Evolutionary conservation across 495 filamentous ascomycete genomes (phyloP), one percentile per base, ranked within the genome.

Genomic region (Hapsidospora chrysogenum): DNA sequence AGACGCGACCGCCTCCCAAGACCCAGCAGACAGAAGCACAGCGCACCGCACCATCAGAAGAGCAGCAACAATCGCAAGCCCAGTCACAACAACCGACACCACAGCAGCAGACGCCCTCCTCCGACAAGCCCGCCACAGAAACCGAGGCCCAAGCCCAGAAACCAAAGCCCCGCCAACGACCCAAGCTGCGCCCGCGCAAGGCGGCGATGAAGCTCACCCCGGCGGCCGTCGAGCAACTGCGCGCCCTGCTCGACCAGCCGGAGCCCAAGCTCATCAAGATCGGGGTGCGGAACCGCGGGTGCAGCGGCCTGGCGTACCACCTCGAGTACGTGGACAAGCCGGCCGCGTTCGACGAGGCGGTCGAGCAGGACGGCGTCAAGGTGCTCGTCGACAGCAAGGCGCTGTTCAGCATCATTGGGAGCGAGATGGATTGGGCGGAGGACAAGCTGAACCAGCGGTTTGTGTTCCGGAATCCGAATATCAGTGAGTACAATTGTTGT

Each of bases 351-450:
- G 89, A 97, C 51, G 89, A 97, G 51, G 61, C 77, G 37, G 85
- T 97, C 10, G 85, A 89, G 48, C 92, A 96, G 51, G 89, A 94
- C 45, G 89, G 85, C 3, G 89, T 97, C 10, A 89, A 79, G 61
- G 92, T 97, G 21, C 48, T 97, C 55, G 83, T 97, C 36, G 89
- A 97, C 58, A 85, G 80, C 59, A 96, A 94, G 59, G 89, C 89
- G 40, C 60, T 97, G 39, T 89, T 97, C 46, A 94, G 83, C 50
- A 94, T 97, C 29, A 93, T 97, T 52, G 89, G 92, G 7, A 94
- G 81, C 46, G 89, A 96, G 65, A 97, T 97, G 89, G 89, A 97
- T 50, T 97, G 86, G 87, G 71, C 87, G 2, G 86, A 96, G 57
- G 92, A 95, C 47, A 92, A 87, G 56, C 52, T 97, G 46, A 92